Evolutionary conservation across 2,329 filamentous ascomycete genomes (phyloP).

Genomic region (Hypocrella siamensis): DNA sequence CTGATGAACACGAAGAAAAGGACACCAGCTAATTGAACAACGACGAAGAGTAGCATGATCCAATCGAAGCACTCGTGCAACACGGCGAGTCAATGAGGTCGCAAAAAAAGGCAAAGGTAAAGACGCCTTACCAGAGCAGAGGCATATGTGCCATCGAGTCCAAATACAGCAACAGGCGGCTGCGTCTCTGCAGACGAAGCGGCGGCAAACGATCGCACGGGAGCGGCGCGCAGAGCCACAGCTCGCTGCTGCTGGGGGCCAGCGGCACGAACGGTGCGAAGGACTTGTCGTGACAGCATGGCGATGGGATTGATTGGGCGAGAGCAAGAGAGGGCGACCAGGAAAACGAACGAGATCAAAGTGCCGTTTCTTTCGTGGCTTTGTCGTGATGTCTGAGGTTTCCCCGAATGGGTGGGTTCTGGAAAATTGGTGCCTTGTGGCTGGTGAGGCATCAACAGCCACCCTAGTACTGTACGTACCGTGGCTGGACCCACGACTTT

Average conservation of each 20-base stretch:
- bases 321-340: background rate
- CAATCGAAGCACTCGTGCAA: background rate
- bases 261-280: conserved; percentile 39
- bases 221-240: conserved; percentile 21
- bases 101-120: no score
- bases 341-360: no score
- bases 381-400: conserved; percentile 15
- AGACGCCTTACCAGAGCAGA: conserved; percentile 72
- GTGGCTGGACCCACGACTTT: no score
- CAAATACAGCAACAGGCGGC: conserved; percentile 83
- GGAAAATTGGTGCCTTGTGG: conserved; percentile 22
- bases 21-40: no score
- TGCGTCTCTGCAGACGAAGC: conserved; percentile 51
- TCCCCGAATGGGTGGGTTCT: conserved; percentile 26
- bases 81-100: no score
- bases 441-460: conserved; percentile 22
- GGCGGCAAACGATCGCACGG: conserved; percentile 68
- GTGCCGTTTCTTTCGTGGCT: no score
- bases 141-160: conserved; percentile 95
- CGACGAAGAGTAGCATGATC: no score
- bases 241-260: conserved; percentile 48
- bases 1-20: no score
- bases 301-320: conserved; percentile 5
- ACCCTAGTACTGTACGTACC: no score
- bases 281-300: conserved; percentile 47